A percentile compares a stretch with the other conserved stretches of the same genome.
Evolutionary conservation across 2,329 filamentous ascomycete species (phyloP).

Genomic region (Clarireedia monteithiana): DNA sequence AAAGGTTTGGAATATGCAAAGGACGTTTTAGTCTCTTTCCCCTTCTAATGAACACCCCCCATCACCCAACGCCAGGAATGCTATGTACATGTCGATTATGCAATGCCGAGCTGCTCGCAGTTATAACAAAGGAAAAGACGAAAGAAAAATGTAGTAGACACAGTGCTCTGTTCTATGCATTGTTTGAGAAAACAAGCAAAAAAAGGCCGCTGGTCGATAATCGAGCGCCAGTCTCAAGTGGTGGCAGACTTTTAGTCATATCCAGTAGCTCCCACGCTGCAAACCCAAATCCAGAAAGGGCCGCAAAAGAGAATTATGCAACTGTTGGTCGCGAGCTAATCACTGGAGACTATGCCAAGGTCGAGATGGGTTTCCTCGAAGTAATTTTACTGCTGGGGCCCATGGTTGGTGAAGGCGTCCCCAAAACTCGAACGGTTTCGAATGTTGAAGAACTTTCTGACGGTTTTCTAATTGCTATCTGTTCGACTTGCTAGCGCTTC

Average conservation of each 20-base stretch:
- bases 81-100: conserved; percentile 7
- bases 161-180: not conserved
- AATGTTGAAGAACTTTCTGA: not conserved
- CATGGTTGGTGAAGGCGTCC: not conserved
- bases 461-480: conserved; percentile 10
- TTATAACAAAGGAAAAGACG: not conserved
- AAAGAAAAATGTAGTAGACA: not conserved
- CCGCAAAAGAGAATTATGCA: conserved; percentile 1
- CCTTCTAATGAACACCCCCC: not conserved
- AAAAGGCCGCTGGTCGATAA: no score
- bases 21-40: not conserved
- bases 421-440: not conserved
- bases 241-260: not conserved
- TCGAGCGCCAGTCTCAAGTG: no score
- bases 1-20: not conserved
- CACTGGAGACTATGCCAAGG: not conserved
- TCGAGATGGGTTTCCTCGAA: not conserved
- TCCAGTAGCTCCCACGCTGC: not conserved
- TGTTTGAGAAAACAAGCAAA: not conserved
- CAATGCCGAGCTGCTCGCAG: not conserved
- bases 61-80: conserved; percentile 5
- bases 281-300: not conserved
- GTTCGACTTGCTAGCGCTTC: conserved; percentile 26
- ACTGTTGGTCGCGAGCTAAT: conserved; percentile 2
- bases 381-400: conserved; percentile 1